Evolutionary conservation across 495 filamentous ascomycete species (phyloP).

Genomic region (Podospora didyma): DNA sequence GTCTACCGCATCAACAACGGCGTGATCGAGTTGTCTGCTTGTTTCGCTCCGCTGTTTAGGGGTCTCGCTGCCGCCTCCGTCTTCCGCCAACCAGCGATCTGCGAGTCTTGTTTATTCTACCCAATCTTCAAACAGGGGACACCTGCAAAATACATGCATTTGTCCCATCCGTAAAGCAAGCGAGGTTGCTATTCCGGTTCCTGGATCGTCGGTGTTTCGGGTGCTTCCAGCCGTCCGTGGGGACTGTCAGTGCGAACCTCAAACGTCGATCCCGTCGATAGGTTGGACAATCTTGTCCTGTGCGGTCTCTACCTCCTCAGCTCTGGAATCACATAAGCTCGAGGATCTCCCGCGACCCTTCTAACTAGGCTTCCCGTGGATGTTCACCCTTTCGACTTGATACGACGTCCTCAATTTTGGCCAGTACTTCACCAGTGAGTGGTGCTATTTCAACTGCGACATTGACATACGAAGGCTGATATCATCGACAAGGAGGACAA

Average conservation of each 20-base stretch:
- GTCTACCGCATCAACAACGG: background rate
- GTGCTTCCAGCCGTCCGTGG: conserved; percentile 22
- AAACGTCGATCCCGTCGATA: conserved; percentile 31
- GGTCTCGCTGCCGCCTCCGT: too few relatives aligned
- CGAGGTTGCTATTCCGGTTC: conserved; percentile 6
- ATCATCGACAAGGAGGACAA: too few relatives aligned
- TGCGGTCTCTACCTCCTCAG: background rate
- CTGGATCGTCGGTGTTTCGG: conserved; percentile 27
- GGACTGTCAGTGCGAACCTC: conserved; percentile 30
- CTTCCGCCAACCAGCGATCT: background rate
- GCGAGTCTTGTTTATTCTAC: background rate
- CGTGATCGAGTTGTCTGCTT: background rate
- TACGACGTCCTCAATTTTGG: background rate
- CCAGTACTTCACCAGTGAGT: too few relatives aligned
- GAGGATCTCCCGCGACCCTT: conserved; percentile 21
- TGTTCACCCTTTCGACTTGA: background rate
- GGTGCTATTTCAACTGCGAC: too few relatives aligned
- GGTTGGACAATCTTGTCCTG: conserved; percentile 10
- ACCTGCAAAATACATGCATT: conserved; percentile 13
- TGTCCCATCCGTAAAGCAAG: background rate
- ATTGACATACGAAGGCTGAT: too few relatives aligned
- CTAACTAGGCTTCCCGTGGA: background rate
- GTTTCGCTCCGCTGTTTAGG: background rate
- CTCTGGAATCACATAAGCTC: conserved; percentile 15
- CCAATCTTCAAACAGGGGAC: background rate